Base-by-base conservation (phyloP, 2,329 filamentous ascomycete species). In the Lachnellula hyalina region DNA sequence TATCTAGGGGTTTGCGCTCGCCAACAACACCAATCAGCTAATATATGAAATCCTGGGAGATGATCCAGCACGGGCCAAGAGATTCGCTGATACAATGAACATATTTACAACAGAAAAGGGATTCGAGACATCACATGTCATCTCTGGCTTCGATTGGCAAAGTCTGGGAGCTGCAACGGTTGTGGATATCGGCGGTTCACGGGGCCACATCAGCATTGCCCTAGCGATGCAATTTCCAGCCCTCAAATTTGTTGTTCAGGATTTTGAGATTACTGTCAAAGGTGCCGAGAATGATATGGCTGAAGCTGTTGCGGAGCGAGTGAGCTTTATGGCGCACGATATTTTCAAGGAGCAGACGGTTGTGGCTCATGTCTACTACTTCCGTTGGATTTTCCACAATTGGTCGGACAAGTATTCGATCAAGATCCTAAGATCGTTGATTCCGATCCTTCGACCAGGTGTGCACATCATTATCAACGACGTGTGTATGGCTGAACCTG, bases 291-390 rank as follows among this genome's bases (percentile, higher is more conserved):
- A 36, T 7, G 11, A 32, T 2, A 21, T 42, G 9, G 45, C 52
- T 3, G 34, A 47, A 5, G 12, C 41, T 32, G 8, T 61, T 2
- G 47, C 41, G 15, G 12, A n/a, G 5, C 52, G 57, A 2, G 48
- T 61, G 3, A 35, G 23, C 4, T 60, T 58, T 40, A 62, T 65
- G 49, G 57, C 61, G 3, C 66, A 75, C 51, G 69, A 75, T 48
- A 70, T 74, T 57, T 72, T 76, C 53, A 68, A 63, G 0, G 64
- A 68, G 6, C 73, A 76, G 53, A 70, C 70, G 0, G 55, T 75
- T 4, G 65, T 61, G 15, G 74, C 74, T 0, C 68, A 69, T n/a
- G 67, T 63, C 8, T 67, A 67, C 45, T 61, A 60, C 42, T 54
- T 63, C 15, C 54, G 68, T 32, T 59, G 56, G 6, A 64, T 70